Conservation (phyloP, 2,329 filamentous ascomycete genomes). For the Dothideomycetes sp. region DNA sequence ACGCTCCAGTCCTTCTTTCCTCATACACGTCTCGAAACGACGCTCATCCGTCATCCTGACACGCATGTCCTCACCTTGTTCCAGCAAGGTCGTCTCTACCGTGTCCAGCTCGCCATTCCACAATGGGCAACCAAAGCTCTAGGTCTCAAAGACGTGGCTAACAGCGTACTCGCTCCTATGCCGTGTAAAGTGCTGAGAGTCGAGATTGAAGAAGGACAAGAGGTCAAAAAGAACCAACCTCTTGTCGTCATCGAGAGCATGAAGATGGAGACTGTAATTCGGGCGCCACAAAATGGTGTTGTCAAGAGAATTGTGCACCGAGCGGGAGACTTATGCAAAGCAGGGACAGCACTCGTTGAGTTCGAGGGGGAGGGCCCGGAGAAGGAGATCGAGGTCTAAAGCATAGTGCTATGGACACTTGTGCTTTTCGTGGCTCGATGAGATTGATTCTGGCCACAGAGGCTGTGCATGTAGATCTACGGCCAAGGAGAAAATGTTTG, state of each 20-base stretch:
- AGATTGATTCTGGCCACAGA: no score
- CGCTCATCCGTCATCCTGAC: constrained; percentile 53
- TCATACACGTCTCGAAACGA: constrained; percentile 66
- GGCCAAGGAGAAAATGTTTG: no score
- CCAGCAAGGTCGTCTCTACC: constrained; percentile 51
- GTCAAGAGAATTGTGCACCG: constrained; percentile 38
- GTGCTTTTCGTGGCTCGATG: no score
- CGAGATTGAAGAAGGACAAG: constrained; percentile 71
- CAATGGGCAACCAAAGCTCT: constrained; percentile 81
- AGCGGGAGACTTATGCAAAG: constrained; percentile 34
- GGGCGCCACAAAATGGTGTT: constrained; percentile 37
- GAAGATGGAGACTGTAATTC: constrained; percentile 47
- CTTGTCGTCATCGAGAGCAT: constrained; percentile 59
- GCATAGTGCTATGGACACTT: background rate
- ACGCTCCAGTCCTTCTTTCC: constrained; percentile 68
- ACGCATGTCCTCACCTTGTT: constrained; percentile 56
- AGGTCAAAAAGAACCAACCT: constrained; percentile 73
- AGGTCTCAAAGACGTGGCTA: constrained; percentile 66
- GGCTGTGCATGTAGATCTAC: no score
- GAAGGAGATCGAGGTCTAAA: background rate
- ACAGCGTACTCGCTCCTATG: constrained; percentile 88
- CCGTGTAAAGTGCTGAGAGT: constrained; percentile 92
- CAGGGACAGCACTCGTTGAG: constrained; percentile 35
- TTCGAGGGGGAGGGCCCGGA: constrained; percentile 27
- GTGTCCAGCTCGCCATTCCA: constrained; percentile 47